A percentile compares a stretch with the other conserved stretches of the same genome.
Conservation (phyloP, 805 yeast genomes). For the Kodamaea hsintzibuensis region DNA sequence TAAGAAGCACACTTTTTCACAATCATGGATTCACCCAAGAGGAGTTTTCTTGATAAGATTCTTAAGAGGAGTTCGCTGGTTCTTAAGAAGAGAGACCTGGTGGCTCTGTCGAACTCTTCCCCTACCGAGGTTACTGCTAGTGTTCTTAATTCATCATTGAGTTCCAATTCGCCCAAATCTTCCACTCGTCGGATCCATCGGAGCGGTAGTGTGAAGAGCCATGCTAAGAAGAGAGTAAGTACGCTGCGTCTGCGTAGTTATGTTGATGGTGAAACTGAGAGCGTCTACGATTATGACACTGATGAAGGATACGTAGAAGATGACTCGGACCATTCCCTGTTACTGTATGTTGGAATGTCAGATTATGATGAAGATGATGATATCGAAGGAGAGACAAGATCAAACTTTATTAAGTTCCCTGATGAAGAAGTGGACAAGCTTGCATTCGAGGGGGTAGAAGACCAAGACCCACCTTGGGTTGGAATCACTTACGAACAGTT, state of each 20-base stretch:
- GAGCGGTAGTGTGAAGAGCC: not conserved
- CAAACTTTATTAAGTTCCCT: not conserved
- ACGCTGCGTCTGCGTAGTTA: constrained; percentile 1
- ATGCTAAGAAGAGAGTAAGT: not conserved
- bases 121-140: not conserved
- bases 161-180: constrained; percentile 1
- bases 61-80: constrained; percentile 14
- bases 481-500: constrained; percentile 43
- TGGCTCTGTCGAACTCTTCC: not conserved
- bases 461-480: constrained; percentile 24
- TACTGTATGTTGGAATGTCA: constrained; percentile 4
- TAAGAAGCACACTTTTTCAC: not conserved
- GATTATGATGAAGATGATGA: constrained; percentile 9
- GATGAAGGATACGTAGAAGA: constrained; percentile 14
- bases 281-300: constrained; percentile 27
- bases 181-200: constrained; percentile 1
- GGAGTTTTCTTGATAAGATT: constrained; percentile 15
- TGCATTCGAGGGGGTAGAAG: constrained; percentile 3
- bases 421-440: constrained; percentile 1
- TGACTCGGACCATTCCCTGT: constrained; percentile 10
- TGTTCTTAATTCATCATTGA: not conserved
- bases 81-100: not conserved
- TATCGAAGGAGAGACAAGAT: constrained; percentile 3
- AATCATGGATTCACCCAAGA: constrained; percentile 9
- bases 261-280: constrained; percentile 25